A percentile compares a stretch with the other conserved stretches of the same genome.
Conservation (phyloP, 345 rosid species). For the Lumnitzera littorea region DNA sequence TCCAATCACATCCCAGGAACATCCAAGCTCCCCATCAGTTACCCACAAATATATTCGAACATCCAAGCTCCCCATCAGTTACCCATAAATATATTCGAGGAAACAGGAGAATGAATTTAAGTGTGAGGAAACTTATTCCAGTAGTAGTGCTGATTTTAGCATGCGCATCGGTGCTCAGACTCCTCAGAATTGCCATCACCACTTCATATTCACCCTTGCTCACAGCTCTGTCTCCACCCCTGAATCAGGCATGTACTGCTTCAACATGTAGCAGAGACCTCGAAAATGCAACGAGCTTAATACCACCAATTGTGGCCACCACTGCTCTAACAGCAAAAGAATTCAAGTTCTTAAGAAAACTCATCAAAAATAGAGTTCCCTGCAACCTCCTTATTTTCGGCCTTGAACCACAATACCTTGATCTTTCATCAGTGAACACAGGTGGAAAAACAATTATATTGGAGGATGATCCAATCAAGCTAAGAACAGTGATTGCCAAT, state of each 20-base stretch:
- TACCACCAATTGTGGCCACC: constrained; percentile 4
- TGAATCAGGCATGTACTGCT: constrained; percentile 20
- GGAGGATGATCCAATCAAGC: constrained; percentile 52
- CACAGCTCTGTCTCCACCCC: constrained; percentile 19
- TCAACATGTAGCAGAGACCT: constrained; percentile 17
- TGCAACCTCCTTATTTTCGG: constrained; percentile 87
- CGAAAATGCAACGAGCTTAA: constrained; percentile 9
- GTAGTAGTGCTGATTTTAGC: constrained; percentile 52
- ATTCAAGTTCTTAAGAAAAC: constrained; percentile 40
- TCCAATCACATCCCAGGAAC: constrained; percentile 29
- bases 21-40: constrained; percentile 2
- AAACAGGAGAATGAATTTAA: constrained; percentile 39
- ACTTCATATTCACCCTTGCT: constrained; percentile 35
- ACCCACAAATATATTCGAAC: constrained; percentile 20
- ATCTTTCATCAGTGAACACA: constrained; percentile 48
- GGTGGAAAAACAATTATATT: constrained; percentile 59
- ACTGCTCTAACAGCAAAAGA: constrained; percentile 52
- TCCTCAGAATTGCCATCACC: constrained; percentile 41
- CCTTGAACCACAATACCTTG: constrained; percentile 41
- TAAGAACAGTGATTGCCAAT: constrained; percentile 25
- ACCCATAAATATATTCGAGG: constrained; percentile 23
- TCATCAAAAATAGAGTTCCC: constrained; percentile 43
- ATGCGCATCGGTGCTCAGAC: constrained; percentile 53
- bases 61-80: constrained; percentile 1
- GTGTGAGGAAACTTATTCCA: constrained; percentile 49